A percentile compares a stretch with the other conserved stretches of the same genome.
Evolutionary conservation across 148 eudicot species (phyloP).

Genomic region (Rhododendron williamsianum): DNA sequence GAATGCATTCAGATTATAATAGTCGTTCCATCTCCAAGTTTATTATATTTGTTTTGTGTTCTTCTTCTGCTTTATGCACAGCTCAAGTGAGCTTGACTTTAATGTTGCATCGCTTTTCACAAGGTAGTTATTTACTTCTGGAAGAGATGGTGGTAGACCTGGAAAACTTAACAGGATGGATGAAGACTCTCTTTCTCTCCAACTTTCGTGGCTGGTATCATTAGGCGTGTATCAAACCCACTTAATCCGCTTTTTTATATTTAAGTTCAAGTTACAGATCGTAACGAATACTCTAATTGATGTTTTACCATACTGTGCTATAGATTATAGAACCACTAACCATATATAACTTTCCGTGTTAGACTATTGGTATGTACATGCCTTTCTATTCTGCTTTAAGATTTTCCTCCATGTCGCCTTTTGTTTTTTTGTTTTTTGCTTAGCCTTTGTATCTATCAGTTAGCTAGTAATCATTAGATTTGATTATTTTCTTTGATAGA

Average conservation of each 20-base stretch:
- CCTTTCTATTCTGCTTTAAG: background rate
- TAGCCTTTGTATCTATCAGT: background rate
- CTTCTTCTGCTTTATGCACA: background rate
- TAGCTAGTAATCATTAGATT: background rate
- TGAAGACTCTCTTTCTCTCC: background rate
- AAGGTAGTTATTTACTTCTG: background rate
- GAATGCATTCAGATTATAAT: background rate
- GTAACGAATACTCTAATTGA: background rate
- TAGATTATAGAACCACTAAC: background rate
- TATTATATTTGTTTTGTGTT: background rate
- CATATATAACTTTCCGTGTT: background rate
- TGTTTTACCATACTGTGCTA: background rate
- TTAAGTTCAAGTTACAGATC: background rate
- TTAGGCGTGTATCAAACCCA: slow-evolving; percentile 5
- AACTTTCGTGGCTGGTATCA: background rate
- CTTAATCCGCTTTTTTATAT: background rate
- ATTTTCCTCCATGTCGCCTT: background rate
- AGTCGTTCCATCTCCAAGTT: background rate
- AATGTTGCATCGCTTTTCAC: background rate
- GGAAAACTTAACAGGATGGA: background rate
- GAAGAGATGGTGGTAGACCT: background rate
- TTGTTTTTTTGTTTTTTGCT: background rate
- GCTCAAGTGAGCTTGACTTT: background rate
- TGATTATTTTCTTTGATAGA: background rate
- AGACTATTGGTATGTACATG: background rate